A percentile compares a stretch with the other conserved stretches of the same genome.
These are phyloP conservation scores for Aspergillus avenaceus DNA, from an alignment of 495 filamentous ascomycete genomes.

Conservation along the genomic window DNA sequence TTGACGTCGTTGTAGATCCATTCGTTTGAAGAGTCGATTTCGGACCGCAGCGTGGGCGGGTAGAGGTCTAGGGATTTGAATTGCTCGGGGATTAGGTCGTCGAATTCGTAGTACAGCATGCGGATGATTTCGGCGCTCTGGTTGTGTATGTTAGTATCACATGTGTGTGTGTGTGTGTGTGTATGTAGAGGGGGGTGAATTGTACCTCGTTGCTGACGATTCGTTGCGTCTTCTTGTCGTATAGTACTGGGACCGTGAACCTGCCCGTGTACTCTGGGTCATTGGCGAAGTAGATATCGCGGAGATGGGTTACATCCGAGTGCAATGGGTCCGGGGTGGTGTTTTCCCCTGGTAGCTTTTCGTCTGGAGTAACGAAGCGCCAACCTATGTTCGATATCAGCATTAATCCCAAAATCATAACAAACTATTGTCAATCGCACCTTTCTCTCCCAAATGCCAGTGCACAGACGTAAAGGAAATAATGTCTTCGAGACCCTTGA, in stretches of 20 bases:
- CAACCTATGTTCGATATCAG: slow-evolving; percentile 52
- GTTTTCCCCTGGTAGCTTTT: slow-evolving; percentile 57
- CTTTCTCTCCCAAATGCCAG: slow-evolving; percentile 62
- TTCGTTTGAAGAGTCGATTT: slow-evolving; percentile 73
- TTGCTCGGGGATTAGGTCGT: slow-evolving; percentile 56
- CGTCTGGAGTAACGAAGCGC: slow-evolving; percentile 67
- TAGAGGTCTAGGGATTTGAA: slow-evolving; percentile 61
- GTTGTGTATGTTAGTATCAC: slow-evolving; percentile 3
- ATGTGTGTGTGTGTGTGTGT: neutral
- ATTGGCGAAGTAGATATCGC: slow-evolving; percentile 58
- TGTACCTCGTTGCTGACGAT: slow-evolving; percentile 56
- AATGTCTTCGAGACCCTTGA: slow-evolving; percentile 66
- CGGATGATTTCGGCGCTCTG: slow-evolving; percentile 57
- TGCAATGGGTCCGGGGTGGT: slow-evolving; percentile 50
- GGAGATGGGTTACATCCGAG: slow-evolving; percentile 50
- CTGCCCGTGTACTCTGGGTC: slow-evolving; percentile 56
- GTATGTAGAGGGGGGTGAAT: neutral
- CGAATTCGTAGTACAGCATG: slow-evolving; percentile 73
- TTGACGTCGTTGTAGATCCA: slow-evolving; percentile 86
- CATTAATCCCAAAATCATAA: neutral
- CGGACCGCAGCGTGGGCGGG: slow-evolving; percentile 49
- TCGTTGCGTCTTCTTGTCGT: slow-evolving; percentile 55
- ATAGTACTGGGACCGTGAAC: slow-evolving; percentile 60
- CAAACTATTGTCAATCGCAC: no score
- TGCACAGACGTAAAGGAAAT: slow-evolving; percentile 63